Conservation (phyloP, 202 grass and related monocot species). For the Hordeum pubiflorum region DNA sequence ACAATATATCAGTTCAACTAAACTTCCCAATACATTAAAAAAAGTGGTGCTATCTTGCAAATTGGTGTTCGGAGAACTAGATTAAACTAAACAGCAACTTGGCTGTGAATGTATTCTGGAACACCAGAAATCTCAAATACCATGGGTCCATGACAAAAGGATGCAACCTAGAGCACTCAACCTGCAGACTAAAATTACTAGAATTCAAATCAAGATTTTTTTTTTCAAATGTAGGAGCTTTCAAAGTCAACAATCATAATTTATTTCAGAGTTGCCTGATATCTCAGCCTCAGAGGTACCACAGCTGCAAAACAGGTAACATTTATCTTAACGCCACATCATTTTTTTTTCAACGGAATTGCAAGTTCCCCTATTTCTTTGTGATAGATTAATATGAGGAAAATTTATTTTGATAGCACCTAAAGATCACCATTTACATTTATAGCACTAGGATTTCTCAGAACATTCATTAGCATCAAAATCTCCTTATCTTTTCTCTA, state of each 20-base stretch:
- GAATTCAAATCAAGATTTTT: not conserved
- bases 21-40: not conserved
- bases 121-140: not conserved
- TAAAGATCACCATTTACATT: too few species aligned
- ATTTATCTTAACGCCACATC: not conserved
- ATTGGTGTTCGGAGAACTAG: not conserved
- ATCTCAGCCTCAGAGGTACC: not conserved
- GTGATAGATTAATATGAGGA: not conserved
- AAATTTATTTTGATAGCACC: not conserved
- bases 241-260: not conserved
- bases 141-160: not conserved
- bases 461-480: not conserved
- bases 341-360: not conserved
- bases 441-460: not conserved
- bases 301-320: not conserved
- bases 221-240: not conserved
- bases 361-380: not conserved
- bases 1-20: not conserved
- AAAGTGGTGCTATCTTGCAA: not conserved
- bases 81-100: not conserved
- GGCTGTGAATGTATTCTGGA: not conserved
- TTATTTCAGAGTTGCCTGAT: not conserved
- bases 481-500: not conserved
- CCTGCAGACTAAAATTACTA: not conserved
- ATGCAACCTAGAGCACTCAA: not conserved